Evolutionary conservation across 495 filamentous ascomycete species (phyloP), one percentile per base, ranked within the genome.

Genomic region (Tuber microsphaerosporum): DNA sequence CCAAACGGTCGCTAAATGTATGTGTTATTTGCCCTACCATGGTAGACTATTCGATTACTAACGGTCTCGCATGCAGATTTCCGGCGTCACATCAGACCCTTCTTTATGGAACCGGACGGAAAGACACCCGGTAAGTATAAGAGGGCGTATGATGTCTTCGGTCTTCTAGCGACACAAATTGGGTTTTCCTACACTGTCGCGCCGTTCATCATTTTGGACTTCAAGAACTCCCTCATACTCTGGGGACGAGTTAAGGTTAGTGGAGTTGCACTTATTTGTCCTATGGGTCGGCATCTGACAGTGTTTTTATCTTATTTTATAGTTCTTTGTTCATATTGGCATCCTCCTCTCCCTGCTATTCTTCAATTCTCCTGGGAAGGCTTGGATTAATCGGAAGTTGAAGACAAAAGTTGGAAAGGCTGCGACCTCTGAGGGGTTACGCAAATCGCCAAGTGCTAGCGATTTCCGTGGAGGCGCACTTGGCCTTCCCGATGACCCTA

Each of bases 1-100:
- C 56, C 95, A 99, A 84, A 96, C 92, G 4, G 90, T 91, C 43
- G 96, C 96, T 16, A 99, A 99, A 86, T 92, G 94, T 97, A 87
- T 76, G 89, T 84, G 45, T 37, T 42, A 69, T 45, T 22, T 51
- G 34, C 70, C 42, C 46, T 45, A 31, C 34, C 31, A 12, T 43
- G 44, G 9, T 39, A 26, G 37, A 26, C 39, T 9, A 51, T 73
- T 51, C 20, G 20, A 44, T 74, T 77, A 22, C 73, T 56, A 71
- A 45, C 51, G 44, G 26, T 34, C 26, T 34, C 26, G n/a, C 41
- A 56, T 43, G 42, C 76, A 97, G 93, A 97, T 81, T 90, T 91
- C 85, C 95, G 95, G 73, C 93, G 95, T 70, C 87, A 94, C 83
- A 83, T 97, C 78, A 94, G 96, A 44, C 95, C 95, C 48, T 94